Evolutionary conservation across 768 basidiomycete genomes (phyloP).

Genomic region (Boletus rex-veris): DNA sequence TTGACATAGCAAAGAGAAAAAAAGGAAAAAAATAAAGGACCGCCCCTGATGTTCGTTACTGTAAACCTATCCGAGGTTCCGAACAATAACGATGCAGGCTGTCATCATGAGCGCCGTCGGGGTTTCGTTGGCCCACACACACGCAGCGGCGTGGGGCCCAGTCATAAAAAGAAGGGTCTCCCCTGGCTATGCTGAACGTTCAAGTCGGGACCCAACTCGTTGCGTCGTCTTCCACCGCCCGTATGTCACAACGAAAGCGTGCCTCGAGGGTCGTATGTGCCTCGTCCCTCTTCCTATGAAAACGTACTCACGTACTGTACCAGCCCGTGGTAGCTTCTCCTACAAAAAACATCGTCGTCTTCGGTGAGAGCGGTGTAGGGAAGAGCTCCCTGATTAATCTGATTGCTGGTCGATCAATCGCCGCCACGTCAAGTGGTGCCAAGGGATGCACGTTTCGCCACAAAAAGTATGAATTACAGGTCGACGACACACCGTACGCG

Average conservation of each 20-base stretch:
- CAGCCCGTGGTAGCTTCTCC: slow-evolving; percentile 4
- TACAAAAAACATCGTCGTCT: slow-evolving; percentile 27
- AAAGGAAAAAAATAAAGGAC: neutral
- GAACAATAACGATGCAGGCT: slow-evolving; percentile 1
- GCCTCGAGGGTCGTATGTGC: slow-evolving; percentile 11
- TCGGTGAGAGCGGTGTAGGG: slow-evolving; percentile 30
- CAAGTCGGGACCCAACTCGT: slow-evolving; percentile 8
- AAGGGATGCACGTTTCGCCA: slow-evolving; percentile 36
- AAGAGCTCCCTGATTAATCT: slow-evolving; percentile 46
- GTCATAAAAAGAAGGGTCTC: slow-evolving; percentile 18
- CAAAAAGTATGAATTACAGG: slow-evolving; percentile 23
- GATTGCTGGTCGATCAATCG: slow-evolving; percentile 38
- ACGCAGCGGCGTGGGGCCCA: slow-evolving; percentile 4
- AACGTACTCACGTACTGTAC: slow-evolving; percentile 9
- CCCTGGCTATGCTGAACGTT: slow-evolving; percentile 2
- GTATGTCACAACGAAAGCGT: slow-evolving; percentile 24
- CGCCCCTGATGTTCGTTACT: neutral
- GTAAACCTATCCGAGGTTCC: neutral
- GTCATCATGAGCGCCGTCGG: slow-evolving; percentile 20
- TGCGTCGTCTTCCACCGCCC: slow-evolving; percentile 14
- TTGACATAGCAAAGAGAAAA: slow-evolving; percentile 4
- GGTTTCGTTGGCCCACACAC: slow-evolving; percentile 13
- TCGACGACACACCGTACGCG: slow-evolving; percentile 23
- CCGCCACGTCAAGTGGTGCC: slow-evolving; percentile 31
- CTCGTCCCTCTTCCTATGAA: neutral